A percentile compares a stretch with the other conserved stretches of the same genome.
These are phyloP conservation scores for Trichophaea hybrida DNA, from an alignment of 2,329 filamentous ascomycete species.

Conservation along the genomic window DNA sequence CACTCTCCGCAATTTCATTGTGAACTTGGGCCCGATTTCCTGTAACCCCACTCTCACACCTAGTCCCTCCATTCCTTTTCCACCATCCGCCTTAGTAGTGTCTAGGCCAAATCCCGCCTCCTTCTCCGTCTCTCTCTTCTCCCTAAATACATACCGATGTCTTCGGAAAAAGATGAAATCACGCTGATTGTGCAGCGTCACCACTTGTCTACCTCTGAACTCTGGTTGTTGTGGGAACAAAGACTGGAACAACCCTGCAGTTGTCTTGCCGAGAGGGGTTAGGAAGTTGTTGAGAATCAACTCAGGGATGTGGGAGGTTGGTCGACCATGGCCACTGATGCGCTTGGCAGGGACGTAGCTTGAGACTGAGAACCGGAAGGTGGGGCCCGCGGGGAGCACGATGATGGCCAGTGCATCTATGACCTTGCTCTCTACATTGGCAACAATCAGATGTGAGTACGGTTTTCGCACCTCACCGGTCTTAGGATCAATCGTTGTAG, in stretches of 20 bases:
- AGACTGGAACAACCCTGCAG: slow-evolving; percentile 68
- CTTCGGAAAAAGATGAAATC: slow-evolving; percentile 90
- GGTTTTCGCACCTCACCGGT: slow-evolving; percentile 36
- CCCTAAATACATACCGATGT: slow-evolving; percentile 83
- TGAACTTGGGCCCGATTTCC: slow-evolving; percentile 72
- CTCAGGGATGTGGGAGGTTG: slow-evolving; percentile 82
- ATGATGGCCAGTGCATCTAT: slow-evolving; percentile 71
- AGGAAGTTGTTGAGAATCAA: slow-evolving; percentile 87
- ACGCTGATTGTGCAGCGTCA: slow-evolving; percentile 86
- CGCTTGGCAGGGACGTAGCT: slow-evolving; percentile 84
- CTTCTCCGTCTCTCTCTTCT: slow-evolving; percentile 78
- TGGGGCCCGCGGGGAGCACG: slow-evolving; percentile 70
- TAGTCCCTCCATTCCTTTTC: slow-evolving; percentile 58
- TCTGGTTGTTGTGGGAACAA: slow-evolving; percentile 73
- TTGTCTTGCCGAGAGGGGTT: slow-evolving; percentile 76
- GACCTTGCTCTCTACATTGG: slow-evolving; percentile 80
- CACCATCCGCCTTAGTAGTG: slow-evolving; percentile 41
- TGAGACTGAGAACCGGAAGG: slow-evolving; percentile 80
- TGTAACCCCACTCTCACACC: slow-evolving; percentile 75
- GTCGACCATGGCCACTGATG: slow-evolving; percentile 76
- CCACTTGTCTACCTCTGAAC: slow-evolving; percentile 70
- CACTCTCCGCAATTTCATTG: slow-evolving; percentile 74
- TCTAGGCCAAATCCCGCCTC: slow-evolving; percentile 48
- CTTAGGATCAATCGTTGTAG: slow-evolving; percentile 4
- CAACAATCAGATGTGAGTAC: slow-evolving; percentile 69